Evolutionary conservation across 495 filamentous ascomycete species (phyloP), one percentile per base, ranked within the genome.

Genomic region (Penicillium paradoxum): DNA sequence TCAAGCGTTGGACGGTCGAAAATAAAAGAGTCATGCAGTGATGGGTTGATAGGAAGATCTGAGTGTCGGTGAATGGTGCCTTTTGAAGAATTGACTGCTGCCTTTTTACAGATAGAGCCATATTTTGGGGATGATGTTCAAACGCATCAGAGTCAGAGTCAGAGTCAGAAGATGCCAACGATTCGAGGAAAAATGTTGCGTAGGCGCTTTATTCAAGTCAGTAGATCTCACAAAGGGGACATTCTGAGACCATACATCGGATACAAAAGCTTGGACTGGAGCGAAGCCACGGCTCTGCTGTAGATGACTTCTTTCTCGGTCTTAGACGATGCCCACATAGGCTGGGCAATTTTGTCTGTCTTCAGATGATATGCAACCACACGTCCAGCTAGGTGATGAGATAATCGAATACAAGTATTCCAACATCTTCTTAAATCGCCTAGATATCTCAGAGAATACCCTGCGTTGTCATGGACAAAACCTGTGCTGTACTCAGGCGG

Each of bases 11-110:
- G 30, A 67, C 58, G 0, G 62, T 58, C 10, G 54, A 44, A 42
- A 60, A 64, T 22, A 69, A 58, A 21, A 65, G 62, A 22, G 57
- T 51, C 62, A 69, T 60, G 48, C 55, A 60, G 45, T 69, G 66
- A 38, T 69, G 64, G 14, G 62, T 65, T 1, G 54, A 57, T 33
- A 69, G 32, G 18, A 69, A 57, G 29, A 61, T 49, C 5, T 55
- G 53, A 3, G 60, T 57, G 29, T 63, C 46, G 22, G 56, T 64
- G 37, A 69, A 69, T 14, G 66, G 66, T 17, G 56, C 49, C n/a
- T 53, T 37, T 33, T 59, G 64, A 10, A 69, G 55, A 36, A 69
- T 65, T 15, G 56, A 49, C 32, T 58, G 57, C 29, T 69, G 64
- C 9, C 37, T 27, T 32, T 48, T 19, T 5, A 60, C 30, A 3